Evolutionary conservation across 192 early-diverging fungal species (phyloP), one percentile per base, ranked within the genome.

Genomic region (Chytriomyces confervae): DNA sequence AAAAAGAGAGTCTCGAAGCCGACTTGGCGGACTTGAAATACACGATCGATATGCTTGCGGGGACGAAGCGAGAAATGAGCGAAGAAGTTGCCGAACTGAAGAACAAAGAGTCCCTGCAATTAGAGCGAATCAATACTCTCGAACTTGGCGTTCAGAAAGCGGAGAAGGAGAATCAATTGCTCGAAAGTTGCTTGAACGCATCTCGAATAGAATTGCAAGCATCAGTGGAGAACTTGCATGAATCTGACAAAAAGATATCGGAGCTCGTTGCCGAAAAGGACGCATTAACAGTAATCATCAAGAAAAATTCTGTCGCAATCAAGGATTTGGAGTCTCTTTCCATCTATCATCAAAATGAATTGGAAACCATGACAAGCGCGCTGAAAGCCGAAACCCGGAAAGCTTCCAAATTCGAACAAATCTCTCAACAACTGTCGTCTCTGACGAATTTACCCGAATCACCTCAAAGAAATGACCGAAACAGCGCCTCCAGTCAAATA

Each of bases 261-360:
- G 29, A 36, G 29, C 29, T 36, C 29, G 29, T 36, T 36, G 29
- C 29, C 29, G 29, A 36, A 36, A 36, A 36, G 29, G 29, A 36
- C 29, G 29, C 29, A 36, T 36, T 36, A 36, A 36, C 29, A 36
- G 2, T 36, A 36, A 13, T 29, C 23, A 68, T 29, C 13, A 45
- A 27, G 53, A 57, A 20, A 57, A 57, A 57, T 0, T 57, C 13
- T 18, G 53, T 57, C 20, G 53, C 53, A 57, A 57, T 57, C 53
- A 11, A 57, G 53, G 20, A 68, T 67, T 27, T 68, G 66, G 45
- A 68, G 10, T 16, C 44, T 46, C 2, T 57, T 57, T 57, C 53
- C 20, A 20, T 57, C 20, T 57, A 57, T 3, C 53, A 57, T 57
- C 53, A 57, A 57, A 57, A 57, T 18, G 53, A 57, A 20, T 20